These are phyloP conservation scores for Hypoxylon perforatum DNA, from an alignment of 495 filamentous ascomycete genomes.

Conservation along the genomic window DNA sequence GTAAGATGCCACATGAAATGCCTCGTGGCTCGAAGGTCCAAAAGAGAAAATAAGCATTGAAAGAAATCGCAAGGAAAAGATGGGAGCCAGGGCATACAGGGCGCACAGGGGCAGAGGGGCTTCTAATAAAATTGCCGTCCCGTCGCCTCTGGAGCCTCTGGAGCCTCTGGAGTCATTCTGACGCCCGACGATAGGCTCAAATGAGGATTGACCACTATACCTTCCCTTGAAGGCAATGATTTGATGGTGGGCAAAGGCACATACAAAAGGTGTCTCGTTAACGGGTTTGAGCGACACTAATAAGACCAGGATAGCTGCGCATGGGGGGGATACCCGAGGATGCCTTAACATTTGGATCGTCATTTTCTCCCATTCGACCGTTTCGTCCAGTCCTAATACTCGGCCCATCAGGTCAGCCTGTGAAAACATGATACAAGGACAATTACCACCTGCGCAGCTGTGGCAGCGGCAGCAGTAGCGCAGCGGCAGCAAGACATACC, in stretches of 20 bases:
- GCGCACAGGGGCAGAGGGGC: conserved; percentile 1
- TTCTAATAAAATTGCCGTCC: conserved; percentile 25
- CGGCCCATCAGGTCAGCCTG: neutral
- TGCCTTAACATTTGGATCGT: conserved; percentile 35
- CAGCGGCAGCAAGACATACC: conserved; percentile 1
- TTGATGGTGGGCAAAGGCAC: conserved; percentile 22
- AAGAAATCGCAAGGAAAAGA: conserved; percentile 17
- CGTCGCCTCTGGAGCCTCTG: too few species aligned
- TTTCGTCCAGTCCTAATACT: conserved; percentile 2
- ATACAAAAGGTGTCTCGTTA: conserved; percentile 19
- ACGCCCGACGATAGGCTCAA: conserved; percentile 22
- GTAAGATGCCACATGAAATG: conserved; percentile 17
- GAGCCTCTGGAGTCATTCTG: conserved; percentile 5
- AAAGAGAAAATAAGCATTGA: conserved; percentile 12
- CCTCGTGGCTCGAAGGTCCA: conserved; percentile 13
- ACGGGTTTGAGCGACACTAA: conserved; percentile 11
- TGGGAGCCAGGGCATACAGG: conserved; percentile 11
- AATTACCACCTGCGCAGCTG: too few species aligned
- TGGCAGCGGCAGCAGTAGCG: neutral
- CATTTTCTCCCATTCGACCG: conserved; percentile 13
- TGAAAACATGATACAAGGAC: neutral
- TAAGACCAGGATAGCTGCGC: conserved; percentile 18
- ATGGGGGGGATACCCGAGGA: conserved; percentile 13
- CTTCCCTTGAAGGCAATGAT: conserved; percentile 41
- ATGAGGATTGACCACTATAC: conserved; percentile 42